Percentiles rank a stretch among this genome's conserved stretches.
These are phyloP conservation scores for Pleurotus ostreatus DNA, from an alignment of 768 basidiomycete genomes.

Conservation along the genomic window DNA sequence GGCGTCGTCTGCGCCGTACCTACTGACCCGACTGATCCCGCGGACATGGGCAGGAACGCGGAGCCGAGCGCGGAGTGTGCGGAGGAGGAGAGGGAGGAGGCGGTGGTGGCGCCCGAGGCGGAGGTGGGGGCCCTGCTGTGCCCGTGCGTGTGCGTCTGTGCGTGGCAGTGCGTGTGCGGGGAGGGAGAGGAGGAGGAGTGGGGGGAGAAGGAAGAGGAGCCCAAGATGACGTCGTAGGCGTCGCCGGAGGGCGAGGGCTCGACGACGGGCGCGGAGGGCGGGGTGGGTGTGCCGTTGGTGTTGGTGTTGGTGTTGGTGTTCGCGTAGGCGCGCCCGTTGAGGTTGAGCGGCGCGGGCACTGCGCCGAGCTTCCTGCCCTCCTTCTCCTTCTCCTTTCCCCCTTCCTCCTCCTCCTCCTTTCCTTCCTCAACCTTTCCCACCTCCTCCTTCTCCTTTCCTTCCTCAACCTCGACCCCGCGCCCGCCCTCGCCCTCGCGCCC, in stretches of 20 bases:
- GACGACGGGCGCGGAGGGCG: background rate
- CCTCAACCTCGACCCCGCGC: no score
- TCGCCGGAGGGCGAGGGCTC: background rate
- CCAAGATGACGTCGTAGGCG: background rate
- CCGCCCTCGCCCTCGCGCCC: no score
- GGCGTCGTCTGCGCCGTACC: no score
- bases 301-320: no score
- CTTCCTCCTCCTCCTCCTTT: background rate
- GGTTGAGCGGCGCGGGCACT: background rate
- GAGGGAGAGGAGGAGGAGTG: no score
- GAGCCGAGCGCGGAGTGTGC: background rate
- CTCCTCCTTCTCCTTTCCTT: no score
- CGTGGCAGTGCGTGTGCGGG: no score
- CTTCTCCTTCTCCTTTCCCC: background rate
- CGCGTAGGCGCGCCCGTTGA: background rate
- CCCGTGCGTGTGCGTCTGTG: no score
- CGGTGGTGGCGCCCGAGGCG: background rate
- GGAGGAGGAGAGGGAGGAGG: slow-evolving; percentile 15
- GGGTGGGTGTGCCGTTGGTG: background rate
- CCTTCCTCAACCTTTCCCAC: no score
- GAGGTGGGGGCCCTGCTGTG: background rate
- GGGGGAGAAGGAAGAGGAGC: no score
- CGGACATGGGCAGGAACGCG: no score
- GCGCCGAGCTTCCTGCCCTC: background rate
- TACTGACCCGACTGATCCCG: no score